A percentile compares a stretch with the other conserved stretches of the same genome.
These are phyloP conservation scores for Boletus vinaceobasis DNA, from an alignment of 768 basidiomycete genomes.

Conservation along the genomic window DNA sequence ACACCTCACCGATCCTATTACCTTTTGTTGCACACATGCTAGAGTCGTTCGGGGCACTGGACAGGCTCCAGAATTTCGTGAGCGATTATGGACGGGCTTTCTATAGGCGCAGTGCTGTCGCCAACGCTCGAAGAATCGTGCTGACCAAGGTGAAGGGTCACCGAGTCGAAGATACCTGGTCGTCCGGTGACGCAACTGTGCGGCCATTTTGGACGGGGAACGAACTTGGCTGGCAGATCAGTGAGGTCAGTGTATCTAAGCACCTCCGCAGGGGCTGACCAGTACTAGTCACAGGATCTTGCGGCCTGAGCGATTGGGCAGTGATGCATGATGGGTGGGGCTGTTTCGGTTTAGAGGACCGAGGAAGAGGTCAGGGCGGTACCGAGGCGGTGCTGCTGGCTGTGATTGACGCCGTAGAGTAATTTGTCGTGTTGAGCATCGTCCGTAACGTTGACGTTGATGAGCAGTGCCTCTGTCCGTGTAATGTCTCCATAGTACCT, in stretches of 20 bases:
- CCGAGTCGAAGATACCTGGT: slow-evolving; percentile 48
- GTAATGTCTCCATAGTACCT: slow-evolving; percentile 5
- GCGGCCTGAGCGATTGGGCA: background rate
- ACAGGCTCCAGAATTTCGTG: slow-evolving; percentile 77
- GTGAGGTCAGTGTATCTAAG: slow-evolving; percentile 13
- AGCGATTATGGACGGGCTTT: slow-evolving; percentile 77
- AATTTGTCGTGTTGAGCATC: slow-evolving; percentile 1
- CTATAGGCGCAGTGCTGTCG: slow-evolving; percentile 47
- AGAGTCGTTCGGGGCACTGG: slow-evolving; percentile 82
- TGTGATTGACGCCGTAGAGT: slow-evolving; percentile 16
- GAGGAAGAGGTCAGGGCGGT: slow-evolving; percentile 8
- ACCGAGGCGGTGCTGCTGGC: slow-evolving; percentile 24
- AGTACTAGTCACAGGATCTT: slow-evolving; percentile 3
- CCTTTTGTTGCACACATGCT: slow-evolving; percentile 87
- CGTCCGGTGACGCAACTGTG: slow-evolving; percentile 45
- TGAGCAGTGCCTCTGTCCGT: slow-evolving; percentile 3
- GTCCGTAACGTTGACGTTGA: slow-evolving; percentile 1
- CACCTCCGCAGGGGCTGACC: background rate
- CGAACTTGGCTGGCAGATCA: slow-evolving; percentile 69
- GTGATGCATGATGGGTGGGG: background rate
- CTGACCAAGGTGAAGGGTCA: slow-evolving; percentile 41
- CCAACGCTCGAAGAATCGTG: slow-evolving; percentile 36
- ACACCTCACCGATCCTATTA: slow-evolving; percentile 89
- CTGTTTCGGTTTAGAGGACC: background rate
- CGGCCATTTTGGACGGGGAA: slow-evolving; percentile 90